phyloP scores from a whole-genome alignment of 2,329 filamentous ascomycete species.

The Colletotrichum lindemuthianum region DNA sequence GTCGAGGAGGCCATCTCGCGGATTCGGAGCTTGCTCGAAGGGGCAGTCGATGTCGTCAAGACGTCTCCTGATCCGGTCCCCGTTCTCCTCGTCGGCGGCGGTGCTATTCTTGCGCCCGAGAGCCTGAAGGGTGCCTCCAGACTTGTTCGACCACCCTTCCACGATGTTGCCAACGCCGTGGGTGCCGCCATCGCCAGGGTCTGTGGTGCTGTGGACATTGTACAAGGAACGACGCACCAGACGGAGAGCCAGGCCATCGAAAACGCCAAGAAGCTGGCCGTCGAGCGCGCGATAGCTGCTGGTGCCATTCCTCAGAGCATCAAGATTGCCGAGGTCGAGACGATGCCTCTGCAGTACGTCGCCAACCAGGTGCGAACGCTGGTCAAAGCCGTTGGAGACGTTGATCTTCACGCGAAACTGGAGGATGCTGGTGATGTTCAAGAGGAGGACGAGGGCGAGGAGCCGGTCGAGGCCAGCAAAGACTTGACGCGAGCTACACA shows the following conservation, averaged over 20 bases:
- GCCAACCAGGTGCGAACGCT: conserved; percentile 47
- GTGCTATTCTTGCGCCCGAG: conserved; percentile 67
- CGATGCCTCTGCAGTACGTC: conserved; percentile 49
- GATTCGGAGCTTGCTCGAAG: conserved; percentile 38
- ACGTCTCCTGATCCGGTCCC: conserved; percentile 41
- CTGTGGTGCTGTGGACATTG: conserved; percentile 59
- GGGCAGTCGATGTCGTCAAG: conserved; percentile 42
- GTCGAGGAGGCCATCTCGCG: conserved; percentile 38
- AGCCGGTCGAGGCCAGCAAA: conserved; percentile 49
- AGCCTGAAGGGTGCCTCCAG: conserved; percentile 64
- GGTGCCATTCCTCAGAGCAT: conserved; percentile 42
- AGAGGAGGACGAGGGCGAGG: conserved; percentile 57
- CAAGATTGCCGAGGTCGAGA: conserved; percentile 53
- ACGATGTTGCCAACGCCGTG: conserved; percentile 71
- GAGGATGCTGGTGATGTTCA: conserved; percentile 44
- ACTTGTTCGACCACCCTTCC: conserved; percentile 66
- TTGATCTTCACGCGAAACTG: conserved; percentile 52
- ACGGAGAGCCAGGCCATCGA: conserved; percentile 38
- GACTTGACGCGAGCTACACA: conserved; percentile 49
- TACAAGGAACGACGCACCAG: conserved; percentile 37
- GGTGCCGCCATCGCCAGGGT: conserved; percentile 71
- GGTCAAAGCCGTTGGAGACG: conserved; percentile 51
- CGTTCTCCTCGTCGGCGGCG: conserved; percentile 68
- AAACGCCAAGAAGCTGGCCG: conserved; percentile 37
- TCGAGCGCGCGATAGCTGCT: conserved; percentile 35